phyloP scores from a whole-genome alignment of 495 filamentous ascomycete species.

The Aspergillus avenaceus region DNA sequence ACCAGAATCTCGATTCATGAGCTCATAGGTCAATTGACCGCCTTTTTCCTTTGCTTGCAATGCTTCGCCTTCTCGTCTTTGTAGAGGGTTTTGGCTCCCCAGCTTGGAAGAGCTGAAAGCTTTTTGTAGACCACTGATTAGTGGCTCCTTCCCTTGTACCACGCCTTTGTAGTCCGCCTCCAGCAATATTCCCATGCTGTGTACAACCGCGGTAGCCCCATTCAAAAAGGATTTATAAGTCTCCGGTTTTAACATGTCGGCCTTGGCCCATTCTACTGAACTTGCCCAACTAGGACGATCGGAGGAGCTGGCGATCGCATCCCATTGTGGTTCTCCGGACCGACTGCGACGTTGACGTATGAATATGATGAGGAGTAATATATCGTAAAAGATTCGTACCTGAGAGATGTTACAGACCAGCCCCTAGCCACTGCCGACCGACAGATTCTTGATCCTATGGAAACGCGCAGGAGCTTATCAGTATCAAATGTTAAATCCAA shows the following conservation, averaged over 20 bases:
- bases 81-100: slow-evolving; percentile 65
- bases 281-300: slow-evolving; percentile 75
- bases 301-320: slow-evolving; percentile 65
- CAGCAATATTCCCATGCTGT: slow-evolving; percentile 92
- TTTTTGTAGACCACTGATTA: slow-evolving; percentile 65
- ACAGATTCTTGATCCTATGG: slow-evolving; percentile 77
- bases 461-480: background rate
- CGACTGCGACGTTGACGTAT: slow-evolving; percentile 50
- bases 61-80: slow-evolving; percentile 50
- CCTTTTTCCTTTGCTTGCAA: slow-evolving; percentile 60
- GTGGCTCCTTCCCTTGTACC: slow-evolving; percentile 72
- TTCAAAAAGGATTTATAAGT: slow-evolving; percentile 70
- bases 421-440: slow-evolving; percentile 75
- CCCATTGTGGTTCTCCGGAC: slow-evolving; percentile 85
- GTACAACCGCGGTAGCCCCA: slow-evolving; percentile 78
- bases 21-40: slow-evolving; percentile 88
- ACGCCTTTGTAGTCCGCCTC: slow-evolving; percentile 98
- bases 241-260: slow-evolving; percentile 76
- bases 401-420: slow-evolving; percentile 87
- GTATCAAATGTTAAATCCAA: background rate
- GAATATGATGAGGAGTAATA: slow-evolving; percentile 3
- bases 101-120: slow-evolving; percentile 68
- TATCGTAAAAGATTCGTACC: slow-evolving; percentile 43
- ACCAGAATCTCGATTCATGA: slow-evolving; percentile 92
- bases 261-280: slow-evolving; percentile 79